Conservation (phyloP, 208 protist genomes). For the Leishmania arabica region DNA sequence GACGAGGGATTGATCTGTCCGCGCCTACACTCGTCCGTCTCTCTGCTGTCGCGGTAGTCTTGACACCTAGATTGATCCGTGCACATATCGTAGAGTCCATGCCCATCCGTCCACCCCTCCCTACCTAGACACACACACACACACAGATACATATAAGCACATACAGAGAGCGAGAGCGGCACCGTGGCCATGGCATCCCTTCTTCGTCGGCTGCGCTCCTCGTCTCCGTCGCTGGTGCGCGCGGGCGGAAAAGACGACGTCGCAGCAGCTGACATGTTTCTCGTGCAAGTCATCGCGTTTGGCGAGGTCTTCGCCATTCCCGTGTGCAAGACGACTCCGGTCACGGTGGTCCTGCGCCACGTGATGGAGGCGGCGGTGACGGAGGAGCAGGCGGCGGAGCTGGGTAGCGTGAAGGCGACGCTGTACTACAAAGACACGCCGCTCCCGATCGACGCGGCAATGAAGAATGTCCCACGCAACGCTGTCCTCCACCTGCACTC, state of each 20-base stretch:
- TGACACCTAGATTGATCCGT: background rate
- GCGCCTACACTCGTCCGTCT: background rate
- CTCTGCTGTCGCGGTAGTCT: background rate
- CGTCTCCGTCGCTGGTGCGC: slow-evolving; percentile 2
- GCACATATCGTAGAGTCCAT: background rate
- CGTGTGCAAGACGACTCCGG: slow-evolving; percentile 38
- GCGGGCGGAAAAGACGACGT: background rate
- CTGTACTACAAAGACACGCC: slow-evolving; percentile 49
- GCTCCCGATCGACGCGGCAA: slow-evolving; percentile 36
- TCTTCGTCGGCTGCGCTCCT: slow-evolving; percentile 12
- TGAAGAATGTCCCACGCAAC: slow-evolving; percentile 37
- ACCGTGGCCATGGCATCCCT: slow-evolving; percentile 6
- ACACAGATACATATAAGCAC: background rate
- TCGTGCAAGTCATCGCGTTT: slow-evolving; percentile 25
- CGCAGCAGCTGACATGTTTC: slow-evolving; percentile 7
- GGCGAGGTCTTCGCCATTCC: slow-evolving; percentile 34
- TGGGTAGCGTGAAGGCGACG: slow-evolving; percentile 36
- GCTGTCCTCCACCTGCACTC: slow-evolving; percentile 60
- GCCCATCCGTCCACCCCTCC: background rate
- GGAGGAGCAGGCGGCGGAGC: slow-evolving; percentile 15
- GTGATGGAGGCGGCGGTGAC: slow-evolving; percentile 51
- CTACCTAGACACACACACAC: background rate
- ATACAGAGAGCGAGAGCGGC: background rate
- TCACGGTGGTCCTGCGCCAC: slow-evolving; percentile 44
- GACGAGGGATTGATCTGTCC: background rate